Base-by-base conservation (phyloP, 140 eudicot genomes). In the Bidens hawaiensis region DNA sequence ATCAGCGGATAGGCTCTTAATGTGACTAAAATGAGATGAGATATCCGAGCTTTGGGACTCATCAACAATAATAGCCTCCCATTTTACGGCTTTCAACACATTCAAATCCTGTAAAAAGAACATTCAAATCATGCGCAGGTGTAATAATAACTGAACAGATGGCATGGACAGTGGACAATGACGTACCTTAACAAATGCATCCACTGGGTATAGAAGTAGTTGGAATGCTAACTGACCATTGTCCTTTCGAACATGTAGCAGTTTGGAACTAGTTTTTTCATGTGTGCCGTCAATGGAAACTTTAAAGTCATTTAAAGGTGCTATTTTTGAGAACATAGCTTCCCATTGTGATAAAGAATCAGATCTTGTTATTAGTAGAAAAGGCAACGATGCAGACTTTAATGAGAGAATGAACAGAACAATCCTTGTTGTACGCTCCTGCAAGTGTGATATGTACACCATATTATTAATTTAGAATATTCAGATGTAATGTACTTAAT, bases 61-160 rank as follows among this genome's bases (percentile, higher is more conserved):
- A 67, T 88, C 96, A 50, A 84, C 67, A 51, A 84, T 67, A 61
- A 82, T 61, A 46, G 84, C 96, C 77, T 79, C 78, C 94, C 94
- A 88, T 43, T 56, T 73, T 52, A 88, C 41, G 50, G 73, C 38
- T 41, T 46, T 67, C 40, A 88, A 51, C 46, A 73, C 21, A 14
- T 76, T 73, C 47, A 75, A 23, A 73, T 88, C 96, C 96, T 88
- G 81, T 60, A 76, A 49, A 56, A 38, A 50, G 36, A 19, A 26
- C 58, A 21, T 60, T 65, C 51, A 13, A 24, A 46, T 22, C 52
- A 45, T 22, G 38, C 59, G 60, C 54, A 13, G 56, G 40, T 62
- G 42, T 17, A 11, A 49, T 21, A 23, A 12, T 64, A 31, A 64
- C 59, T 25, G 6, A 22, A 19, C 42, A 23, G n/a, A 22, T 62